Evolutionary conservation across 495 filamentous ascomycete genomes (phyloP).

Genomic region (Immersiella caudata): DNA sequence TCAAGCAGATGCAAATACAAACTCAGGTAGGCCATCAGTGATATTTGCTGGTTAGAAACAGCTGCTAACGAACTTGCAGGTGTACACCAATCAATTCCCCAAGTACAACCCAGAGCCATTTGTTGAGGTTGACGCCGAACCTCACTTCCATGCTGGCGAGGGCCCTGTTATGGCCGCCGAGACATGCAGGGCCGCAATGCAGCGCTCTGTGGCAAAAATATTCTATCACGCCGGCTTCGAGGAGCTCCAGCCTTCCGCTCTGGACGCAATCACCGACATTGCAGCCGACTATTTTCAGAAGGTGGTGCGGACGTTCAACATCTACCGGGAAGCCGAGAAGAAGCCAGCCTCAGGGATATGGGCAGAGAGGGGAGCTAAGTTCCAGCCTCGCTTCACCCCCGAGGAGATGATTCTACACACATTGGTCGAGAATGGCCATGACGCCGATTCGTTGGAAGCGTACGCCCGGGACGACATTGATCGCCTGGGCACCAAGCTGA

Average conservation of each 20-base stretch:
- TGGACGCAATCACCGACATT: constrained; percentile 89
- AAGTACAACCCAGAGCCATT: constrained; percentile 96
- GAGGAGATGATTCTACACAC: constrained; percentile 89
- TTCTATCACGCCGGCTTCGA: constrained; percentile 98
- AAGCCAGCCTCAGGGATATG: constrained; percentile 48
- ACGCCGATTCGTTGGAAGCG: constrained; percentile 77
- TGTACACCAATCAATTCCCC: constrained; percentile 97
- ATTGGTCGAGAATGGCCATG: constrained; percentile 76
- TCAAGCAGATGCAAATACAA: constrained; percentile 99
- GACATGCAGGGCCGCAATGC: constrained; percentile 78
- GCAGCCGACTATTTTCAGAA: constrained; percentile 88
- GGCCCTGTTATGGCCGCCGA: constrained; percentile 82
- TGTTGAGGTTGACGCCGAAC: constrained; percentile 77
- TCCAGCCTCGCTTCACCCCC: constrained; percentile 68
- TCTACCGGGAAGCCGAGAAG: constrained; percentile 81
- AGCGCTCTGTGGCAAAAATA: constrained; percentile 88
- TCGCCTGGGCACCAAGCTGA: constrained; percentile 78
- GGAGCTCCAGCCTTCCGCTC: constrained; percentile 91
- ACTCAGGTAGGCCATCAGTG: constrained; percentile 69
- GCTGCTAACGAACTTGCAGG: constrained; percentile 52
- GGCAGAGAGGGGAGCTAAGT: constrained; percentile 48
- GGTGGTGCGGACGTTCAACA: constrained; percentile 72
- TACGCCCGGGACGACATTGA: constrained; percentile 96
- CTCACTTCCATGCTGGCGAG: constrained; percentile 83
- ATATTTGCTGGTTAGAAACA: not conserved